Base-by-base conservation (phyloP, 2,329 filamentous ascomycete species). In the Ambrosiella beaveri region DNA sequence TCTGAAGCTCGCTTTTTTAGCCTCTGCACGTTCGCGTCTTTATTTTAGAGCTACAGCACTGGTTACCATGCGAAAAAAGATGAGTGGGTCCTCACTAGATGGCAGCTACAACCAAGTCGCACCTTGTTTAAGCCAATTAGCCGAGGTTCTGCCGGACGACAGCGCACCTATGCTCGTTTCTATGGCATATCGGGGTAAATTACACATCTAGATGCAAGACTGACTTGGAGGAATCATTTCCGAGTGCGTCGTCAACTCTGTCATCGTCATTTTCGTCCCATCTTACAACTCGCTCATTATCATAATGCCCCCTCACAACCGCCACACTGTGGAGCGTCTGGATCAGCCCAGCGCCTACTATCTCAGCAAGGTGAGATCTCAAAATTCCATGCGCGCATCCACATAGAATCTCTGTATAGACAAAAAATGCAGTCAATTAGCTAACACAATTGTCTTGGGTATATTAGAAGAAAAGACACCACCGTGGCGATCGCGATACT, bases 261-360 rank as follows among this genome's bases (percentile, higher is more conserved):
- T 41, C 39, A 6, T 6, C 9, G 4, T 41, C 3, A 11, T 47
- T 47, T n/a, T 17, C n/a, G 2, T n/a, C 7, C n/a, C n/a, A 47
- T 47, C 7, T 15, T 13, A 7, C n/a, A 15, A 47, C 19, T 19
- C 9, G 13, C 19, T 27, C 7, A 51, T 37, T n/a, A 8, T 50
- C 38, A 54, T 12, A n/a, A 60, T 60, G 59, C 52, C 59, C 6
- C 38, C 47, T 11, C 36, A 52, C 40, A 47, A 15, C 2, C 56
- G 56, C 52, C 47, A 77, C 69, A 97, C 93, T 6, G 86, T 97
- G 62, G 91, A 97, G 55, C 80, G 93, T 61, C 81, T 98, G 62
- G 93, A 98, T 71, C 86, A 84, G 71, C 91, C 93, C 15, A 97
- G 91, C 69, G 90, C 91, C 65, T 98, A 98, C 74, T 95, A 90